Evolutionary conservation across 371 early-diverging fungal species (phyloP).

Genomic region (Mucor plumbeus): DNA sequence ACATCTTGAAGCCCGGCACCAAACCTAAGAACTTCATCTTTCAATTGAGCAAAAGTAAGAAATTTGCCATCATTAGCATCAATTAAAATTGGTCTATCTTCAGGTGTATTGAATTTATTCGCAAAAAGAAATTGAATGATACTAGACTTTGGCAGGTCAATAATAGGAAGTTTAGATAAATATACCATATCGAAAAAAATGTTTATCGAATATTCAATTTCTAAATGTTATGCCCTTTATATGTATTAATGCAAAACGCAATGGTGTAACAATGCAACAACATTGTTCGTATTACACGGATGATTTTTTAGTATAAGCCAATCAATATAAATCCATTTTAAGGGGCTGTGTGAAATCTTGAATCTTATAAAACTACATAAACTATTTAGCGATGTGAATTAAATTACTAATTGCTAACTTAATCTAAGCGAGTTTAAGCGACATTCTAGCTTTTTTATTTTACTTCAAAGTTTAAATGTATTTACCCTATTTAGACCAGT

Average conservation of each 20-base stretch:
- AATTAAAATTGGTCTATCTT: constrained; percentile 60
- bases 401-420: not conserved
- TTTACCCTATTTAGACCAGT: no score
- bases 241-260: not conserved
- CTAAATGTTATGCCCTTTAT: not conserved
- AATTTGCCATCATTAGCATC: constrained; percentile 44
- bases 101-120: constrained; percentile 34
- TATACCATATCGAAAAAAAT: constrained; percentile 14
- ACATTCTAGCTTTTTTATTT: not conserved
- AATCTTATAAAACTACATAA: not conserved
- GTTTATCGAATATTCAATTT: not conserved
- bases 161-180: constrained; percentile 9
- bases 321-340: no score
- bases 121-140: constrained; percentile 31
- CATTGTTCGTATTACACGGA: not conserved
- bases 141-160: constrained; percentile 21
- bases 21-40: constrained; percentile 58
- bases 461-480: no score
- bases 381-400: constrained; percentile 6
- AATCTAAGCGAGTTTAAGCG: not conserved
- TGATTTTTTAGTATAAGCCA: no score
- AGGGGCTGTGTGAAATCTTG: not conserved
- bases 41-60: constrained; percentile 66
- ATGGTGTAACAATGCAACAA: not conserved
- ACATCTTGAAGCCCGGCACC: constrained; percentile 74